Base-by-base conservation (phyloP, 306 rosid genomes). In the Sphenostylis stenocarpa region DNA sequence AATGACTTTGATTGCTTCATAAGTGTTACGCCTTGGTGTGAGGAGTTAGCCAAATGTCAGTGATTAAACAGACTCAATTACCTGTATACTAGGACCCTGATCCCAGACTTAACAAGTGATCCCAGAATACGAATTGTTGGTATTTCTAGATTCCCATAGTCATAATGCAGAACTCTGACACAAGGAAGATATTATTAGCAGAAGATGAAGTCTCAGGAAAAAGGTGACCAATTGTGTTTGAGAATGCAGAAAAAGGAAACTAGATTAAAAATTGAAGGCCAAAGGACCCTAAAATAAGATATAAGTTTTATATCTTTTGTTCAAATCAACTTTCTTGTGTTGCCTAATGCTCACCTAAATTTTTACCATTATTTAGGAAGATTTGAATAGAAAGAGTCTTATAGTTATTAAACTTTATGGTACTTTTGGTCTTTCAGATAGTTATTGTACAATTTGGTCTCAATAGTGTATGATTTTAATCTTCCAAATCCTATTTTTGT, bases 31-130 rank as follows among this genome's bases (percentile, higher is more conserved):
- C 29, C 4, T 41, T 52, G 10, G 53, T 20, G 21, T 60, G 23
- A 15, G 23, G 43, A 31, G 34, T 15, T 70, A 7, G 20, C 29
- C 45, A 53, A 15, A 56, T 58, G 43, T 56, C 7, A 13, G 7
- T 24, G 43, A 36, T 8, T 26, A 34, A 11, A 20, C 10, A 19
- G n/a, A 8, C 5, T 9, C 17, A 20, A 21, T 65, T 45, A 86
- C 86, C 87, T 81, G 86, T 78, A 86, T 16, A 75, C 86, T 5
- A 86, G 33, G 43, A 82, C 86, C 68, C 62, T 75, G 52, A 87
- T 73, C 39, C 82, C 84, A 34, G 78, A 82, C n/a, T 39, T 58
- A 3, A 80, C 76, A 6, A 85, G 84, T 58, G 71, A 69, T 0
- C 77, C 87, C 12, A 87, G 77, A 20, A 83, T 53, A 26, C 43